These are phyloP conservation scores for Zymoseptoria tritici DNA, from an alignment of 2,329 filamentous ascomycete species.

Conservation along the genomic window DNA sequence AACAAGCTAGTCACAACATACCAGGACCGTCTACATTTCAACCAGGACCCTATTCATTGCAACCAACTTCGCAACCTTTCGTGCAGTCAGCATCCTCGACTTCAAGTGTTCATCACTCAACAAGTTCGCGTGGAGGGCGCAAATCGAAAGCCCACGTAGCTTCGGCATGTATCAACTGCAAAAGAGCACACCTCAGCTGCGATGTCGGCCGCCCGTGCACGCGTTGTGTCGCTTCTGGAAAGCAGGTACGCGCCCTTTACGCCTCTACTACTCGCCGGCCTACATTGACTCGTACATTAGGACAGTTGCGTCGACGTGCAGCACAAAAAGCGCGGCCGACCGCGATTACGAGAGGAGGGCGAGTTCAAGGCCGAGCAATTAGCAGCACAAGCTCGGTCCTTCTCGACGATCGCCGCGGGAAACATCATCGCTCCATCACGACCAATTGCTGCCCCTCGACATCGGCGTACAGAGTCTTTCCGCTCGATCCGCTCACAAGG, in stretches of 20 bases:
- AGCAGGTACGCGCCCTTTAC: slow-evolving; percentile 43
- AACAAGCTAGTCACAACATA: neutral
- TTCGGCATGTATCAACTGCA: slow-evolving; percentile 79
- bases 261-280: slow-evolving; percentile 4
- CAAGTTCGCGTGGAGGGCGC: slow-evolving; percentile 17
- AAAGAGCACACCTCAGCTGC: slow-evolving; percentile 67
- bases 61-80: neutral
- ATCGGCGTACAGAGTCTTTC: slow-evolving; percentile 27
- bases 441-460: slow-evolving; percentile 21
- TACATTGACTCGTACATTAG: slow-evolving; percentile 36
- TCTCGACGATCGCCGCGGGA: slow-evolving; percentile 6
- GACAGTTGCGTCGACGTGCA: slow-evolving; percentile 75
- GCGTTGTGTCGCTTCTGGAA: slow-evolving; percentile 68
- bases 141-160: slow-evolving; percentile 60
- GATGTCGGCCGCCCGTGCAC: slow-evolving; percentile 68
- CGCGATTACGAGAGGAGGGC: slow-evolving; percentile 63
- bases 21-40: neutral
- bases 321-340: slow-evolving; percentile 76
- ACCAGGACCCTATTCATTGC: neutral
- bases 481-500: slow-evolving; percentile 26
- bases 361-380: slow-evolving; percentile 21
- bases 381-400: slow-evolving; percentile 8
- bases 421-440: slow-evolving; percentile 4
- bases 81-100: slow-evolving; percentile 2
- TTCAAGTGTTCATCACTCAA: slow-evolving; percentile 12